Conservation (phyloP, 1,284 basidiomycete genomes). For the Cutaneotrichosporon sp. region DNA sequence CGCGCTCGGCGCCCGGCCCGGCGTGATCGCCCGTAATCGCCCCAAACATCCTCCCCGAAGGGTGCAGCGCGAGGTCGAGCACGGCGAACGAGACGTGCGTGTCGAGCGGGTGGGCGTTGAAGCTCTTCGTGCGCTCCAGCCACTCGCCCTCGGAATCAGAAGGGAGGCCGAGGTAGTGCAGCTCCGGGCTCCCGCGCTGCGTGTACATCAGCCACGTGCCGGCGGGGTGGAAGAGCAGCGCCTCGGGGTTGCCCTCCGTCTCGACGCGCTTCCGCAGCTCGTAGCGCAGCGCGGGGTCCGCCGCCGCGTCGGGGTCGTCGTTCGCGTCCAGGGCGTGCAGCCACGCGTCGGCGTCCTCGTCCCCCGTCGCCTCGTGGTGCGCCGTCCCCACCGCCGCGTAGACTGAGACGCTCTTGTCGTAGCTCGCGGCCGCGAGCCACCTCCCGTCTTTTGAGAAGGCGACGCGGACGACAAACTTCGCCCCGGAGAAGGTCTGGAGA, state of each 20-base stretch:
- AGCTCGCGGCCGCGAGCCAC: slow-evolving; percentile 51
- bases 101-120: slow-evolving; percentile 52
- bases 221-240: slow-evolving; percentile 42
- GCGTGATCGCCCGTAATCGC: slow-evolving; percentile 54
- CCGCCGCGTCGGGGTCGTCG: slow-evolving; percentile 42
- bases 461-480: slow-evolving; percentile 51
- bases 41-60: slow-evolving; percentile 45
- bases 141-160: slow-evolving; percentile 3
- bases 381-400: slow-evolving; percentile 32
- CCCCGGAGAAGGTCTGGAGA: slow-evolving; percentile 46
- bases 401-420: slow-evolving; percentile 49
- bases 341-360: slow-evolving; percentile 30
- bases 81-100: slow-evolving; percentile 59
- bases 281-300: slow-evolving; percentile 42
- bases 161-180: slow-evolving; percentile 38
- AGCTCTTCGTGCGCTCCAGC: slow-evolving; percentile 34
- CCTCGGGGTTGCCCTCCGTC: slow-evolving; percentile 49
- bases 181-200: slow-evolving; percentile 39
- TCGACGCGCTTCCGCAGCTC: slow-evolving; percentile 32
- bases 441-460: slow-evolving; percentile 44
- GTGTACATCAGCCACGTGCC: slow-evolving; percentile 44
- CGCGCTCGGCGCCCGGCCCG: slow-evolving; percentile 37
- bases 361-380: slow-evolving; percentile 3
- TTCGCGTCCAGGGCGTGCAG: slow-evolving; percentile 40
- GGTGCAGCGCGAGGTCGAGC: slow-evolving; percentile 60